Conservation (phyloP, 2,329 filamentous ascomycete species). For the Fusarium succisae region DNA sequence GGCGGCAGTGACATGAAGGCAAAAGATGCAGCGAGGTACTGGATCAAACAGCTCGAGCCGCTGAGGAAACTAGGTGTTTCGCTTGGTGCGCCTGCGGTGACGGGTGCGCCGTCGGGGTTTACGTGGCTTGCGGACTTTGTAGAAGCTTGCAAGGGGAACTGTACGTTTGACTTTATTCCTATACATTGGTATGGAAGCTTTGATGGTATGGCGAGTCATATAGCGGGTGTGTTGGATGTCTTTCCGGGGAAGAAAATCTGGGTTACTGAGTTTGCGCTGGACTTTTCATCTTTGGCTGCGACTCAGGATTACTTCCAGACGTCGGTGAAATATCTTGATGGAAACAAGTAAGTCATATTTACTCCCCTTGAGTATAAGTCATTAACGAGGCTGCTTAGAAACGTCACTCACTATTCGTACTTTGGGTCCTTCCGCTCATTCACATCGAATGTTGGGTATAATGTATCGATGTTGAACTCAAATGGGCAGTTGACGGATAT, state of each 20-base stretch:
- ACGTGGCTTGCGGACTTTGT: neutral
- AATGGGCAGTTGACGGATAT: neutral
- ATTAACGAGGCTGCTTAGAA: neutral
- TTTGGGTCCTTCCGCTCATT: neutral
- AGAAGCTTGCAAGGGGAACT: neutral
- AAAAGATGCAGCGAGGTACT: neutral
- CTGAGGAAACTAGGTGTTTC: neutral
- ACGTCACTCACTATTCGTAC: neutral
- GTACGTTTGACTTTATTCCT: neutral
- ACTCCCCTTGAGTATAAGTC: fast-evolving
- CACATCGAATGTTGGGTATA: neutral
- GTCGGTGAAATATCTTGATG: neutral
- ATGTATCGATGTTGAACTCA: neutral
- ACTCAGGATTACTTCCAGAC: neutral
- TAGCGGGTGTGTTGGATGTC: neutral
- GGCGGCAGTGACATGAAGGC: neutral
- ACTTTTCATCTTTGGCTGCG: neutral
- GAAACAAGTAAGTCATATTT: neutral
- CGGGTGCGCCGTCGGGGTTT: neutral
- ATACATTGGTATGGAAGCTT: neutral
- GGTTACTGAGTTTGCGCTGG: neutral
- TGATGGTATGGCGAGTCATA: neutral
- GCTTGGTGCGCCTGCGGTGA: neutral
- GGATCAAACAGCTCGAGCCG: neutral
- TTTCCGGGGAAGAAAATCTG: neutral